Conservation (phyloP, 1,284 basidiomycete genomes). For the Tremellales sp. region DNA sequence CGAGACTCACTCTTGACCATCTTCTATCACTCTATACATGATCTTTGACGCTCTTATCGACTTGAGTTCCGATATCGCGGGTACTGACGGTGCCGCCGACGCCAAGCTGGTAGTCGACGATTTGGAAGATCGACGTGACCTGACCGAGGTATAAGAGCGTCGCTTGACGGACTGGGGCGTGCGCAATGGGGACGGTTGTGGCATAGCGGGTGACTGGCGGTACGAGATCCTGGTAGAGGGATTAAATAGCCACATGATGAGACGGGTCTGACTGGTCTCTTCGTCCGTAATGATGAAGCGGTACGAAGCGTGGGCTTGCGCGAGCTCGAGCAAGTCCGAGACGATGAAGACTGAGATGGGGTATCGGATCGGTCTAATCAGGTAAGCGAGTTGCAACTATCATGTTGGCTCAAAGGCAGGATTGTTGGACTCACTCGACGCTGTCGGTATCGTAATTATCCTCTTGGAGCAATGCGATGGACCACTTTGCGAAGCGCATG, state of each 20-base stretch:
- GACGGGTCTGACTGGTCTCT: conserved; percentile 66
- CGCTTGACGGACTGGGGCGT: neutral
- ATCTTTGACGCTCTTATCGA: conserved; percentile 31
- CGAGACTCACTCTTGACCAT: conserved; percentile 7
- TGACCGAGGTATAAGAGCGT: conserved; percentile 1
- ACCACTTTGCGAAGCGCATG: conserved; percentile 68
- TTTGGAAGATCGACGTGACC: conserved; percentile 4
- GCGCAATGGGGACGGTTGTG: conserved; percentile 11
- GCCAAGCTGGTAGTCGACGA: conserved; percentile 1
- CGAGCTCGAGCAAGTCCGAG: conserved; percentile 79
- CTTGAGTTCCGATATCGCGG: neutral
- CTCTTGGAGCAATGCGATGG: conserved; percentile 66
- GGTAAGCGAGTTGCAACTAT: neutral
- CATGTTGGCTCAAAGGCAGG: neutral
- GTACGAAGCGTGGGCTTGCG: conserved; percentile 82
- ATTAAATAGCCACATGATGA: conserved; percentile 91
- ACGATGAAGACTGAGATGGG: conserved; percentile 78
- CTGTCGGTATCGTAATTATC: conserved; percentile 49
- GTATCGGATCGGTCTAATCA: conserved; percentile 60
- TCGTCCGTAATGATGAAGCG: conserved; percentile 80
- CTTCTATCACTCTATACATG: conserved; percentile 33
- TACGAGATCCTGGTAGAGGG: conserved; percentile 74
- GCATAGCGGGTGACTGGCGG: conserved; percentile 13
- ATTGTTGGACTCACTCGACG: conserved; percentile 18
- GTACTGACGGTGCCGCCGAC: neutral